Conservation (phyloP, 2,329 filamentous ascomycete species). For the Stenocarpella maydis region DNA sequence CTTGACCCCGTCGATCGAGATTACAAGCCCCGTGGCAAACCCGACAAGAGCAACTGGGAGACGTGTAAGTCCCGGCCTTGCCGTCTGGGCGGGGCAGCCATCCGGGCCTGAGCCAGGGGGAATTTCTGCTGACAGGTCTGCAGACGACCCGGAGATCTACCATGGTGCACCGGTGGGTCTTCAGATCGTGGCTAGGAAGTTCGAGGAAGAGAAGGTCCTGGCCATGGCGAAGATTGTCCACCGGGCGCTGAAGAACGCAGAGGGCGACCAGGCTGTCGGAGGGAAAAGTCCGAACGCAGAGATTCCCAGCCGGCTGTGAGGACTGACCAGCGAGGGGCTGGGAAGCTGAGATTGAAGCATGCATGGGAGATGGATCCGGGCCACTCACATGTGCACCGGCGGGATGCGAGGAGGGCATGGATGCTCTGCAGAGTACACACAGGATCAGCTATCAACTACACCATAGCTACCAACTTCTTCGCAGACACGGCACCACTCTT, state of each 20-base stretch:
- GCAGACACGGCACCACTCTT: background rate
- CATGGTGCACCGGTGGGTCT: background rate
- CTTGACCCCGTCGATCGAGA: background rate
- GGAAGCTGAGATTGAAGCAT: too few relatives aligned
- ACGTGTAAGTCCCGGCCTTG: background rate
- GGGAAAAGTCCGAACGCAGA: too few relatives aligned
- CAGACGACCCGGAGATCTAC: background rate
- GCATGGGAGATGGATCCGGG: too few relatives aligned
- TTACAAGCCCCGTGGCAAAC: background rate
- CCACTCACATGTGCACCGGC: too few relatives aligned
- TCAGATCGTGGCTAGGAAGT: background rate
- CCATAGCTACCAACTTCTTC: constrained; percentile 13
- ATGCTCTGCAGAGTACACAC: too few relatives aligned
- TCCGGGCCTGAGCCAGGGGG: background rate
- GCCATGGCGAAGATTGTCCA: background rate
- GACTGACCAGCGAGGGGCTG: too few relatives aligned
- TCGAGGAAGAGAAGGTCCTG: background rate
- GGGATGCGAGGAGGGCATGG: too few relatives aligned
- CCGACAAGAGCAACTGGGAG: background rate
- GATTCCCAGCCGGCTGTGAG: too few relatives aligned
- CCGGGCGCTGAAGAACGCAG: background rate
- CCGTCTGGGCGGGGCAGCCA: too few relatives aligned
- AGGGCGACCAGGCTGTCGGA: too few relatives aligned
- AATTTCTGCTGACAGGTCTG: background rate
- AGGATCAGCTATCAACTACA: too few relatives aligned